Base-by-base conservation (phyloP, 176 grass and related monocot genomes). In the Oropetium thomaeum region DNA sequence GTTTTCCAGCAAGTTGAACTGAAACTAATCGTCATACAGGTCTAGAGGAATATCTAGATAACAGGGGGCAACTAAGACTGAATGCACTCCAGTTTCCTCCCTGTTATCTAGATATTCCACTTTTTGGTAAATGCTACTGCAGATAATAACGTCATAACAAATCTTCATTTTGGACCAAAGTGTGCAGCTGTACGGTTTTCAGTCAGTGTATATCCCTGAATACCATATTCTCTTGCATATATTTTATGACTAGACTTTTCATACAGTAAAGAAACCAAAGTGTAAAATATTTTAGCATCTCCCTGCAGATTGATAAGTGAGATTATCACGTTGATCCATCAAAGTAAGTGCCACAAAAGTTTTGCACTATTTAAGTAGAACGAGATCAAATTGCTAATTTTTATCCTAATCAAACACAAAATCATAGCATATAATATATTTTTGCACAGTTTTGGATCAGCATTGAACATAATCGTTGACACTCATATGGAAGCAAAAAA, bases 281-380 rank as follows among this genome's bases (percentile, higher is more conserved):
- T 41, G 1, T 28, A 58, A 28, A 19, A 38, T 28, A 57, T 12
- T 73, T 20, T 27, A 15, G 3, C 28, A 58, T 69, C 37, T n/a
- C 52, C 53, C 10, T 30, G 23, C 11, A 38, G 58, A 1, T 73
- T 58, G 14, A 20, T 38, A 65, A 52, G 26, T 66, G 4, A 13
- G 60, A 78, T 66, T n/a, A 5, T 54, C 38, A 68, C 57, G 15
- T 23, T 79, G 48, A 22, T 57, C 16, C 25, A 78, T 57, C 62
- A 37, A 31, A 31, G 4, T 40, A 54, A 19, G 54, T 15, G 4
- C 10, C 17, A 33, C 6, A 7, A 31, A 31, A 40, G n/a, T n/a
- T n/a, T n/a, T n/a, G n/a, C n/a, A n/a, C n/a, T n/a, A n/a, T n/a
- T n/a, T n/a, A n/a, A n/a, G n/a, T n/a, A n/a, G n/a, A n/a, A n/a